Evolutionary conservation across 2,329 filamentous ascomycete genomes (phyloP).

Genomic region (Paramyrothecium sp.): DNA sequence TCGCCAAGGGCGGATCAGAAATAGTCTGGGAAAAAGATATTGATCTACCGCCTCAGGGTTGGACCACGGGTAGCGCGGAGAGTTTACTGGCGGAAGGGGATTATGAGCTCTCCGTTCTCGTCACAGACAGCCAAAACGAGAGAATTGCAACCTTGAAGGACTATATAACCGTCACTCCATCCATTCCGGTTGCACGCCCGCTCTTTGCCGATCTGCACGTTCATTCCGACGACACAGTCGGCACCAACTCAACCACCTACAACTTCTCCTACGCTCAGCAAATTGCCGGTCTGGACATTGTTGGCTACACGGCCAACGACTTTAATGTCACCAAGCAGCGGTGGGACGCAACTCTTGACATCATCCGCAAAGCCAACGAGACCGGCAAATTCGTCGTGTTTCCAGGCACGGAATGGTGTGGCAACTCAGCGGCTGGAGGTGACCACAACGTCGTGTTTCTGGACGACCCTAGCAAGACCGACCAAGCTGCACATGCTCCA

Average conservation of each 20-base stretch:
- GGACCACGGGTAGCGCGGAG: not conserved
- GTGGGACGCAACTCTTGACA: constrained; percentile 26
- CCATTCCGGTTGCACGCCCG: constrained; percentile 16
- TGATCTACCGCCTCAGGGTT: not conserved
- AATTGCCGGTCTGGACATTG: constrained; percentile 32
- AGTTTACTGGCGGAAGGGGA: not conserved
- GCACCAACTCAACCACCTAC: constrained; percentile 30
- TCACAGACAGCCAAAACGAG: not conserved
- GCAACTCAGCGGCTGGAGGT: constrained; percentile 30
- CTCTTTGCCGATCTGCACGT: constrained; percentile 33
- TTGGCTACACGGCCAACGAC: constrained; percentile 36
- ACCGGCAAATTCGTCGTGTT: constrained; percentile 25
- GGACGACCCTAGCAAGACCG: constrained; percentile 18
- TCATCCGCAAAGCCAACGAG: constrained; percentile 19
- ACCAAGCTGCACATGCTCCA: not conserved
- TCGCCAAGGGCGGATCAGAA: not conserved
- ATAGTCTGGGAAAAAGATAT: not conserved
- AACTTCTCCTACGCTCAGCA: constrained; percentile 33
- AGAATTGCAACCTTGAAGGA: not conserved
- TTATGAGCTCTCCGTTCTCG: not conserved
- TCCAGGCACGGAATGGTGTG: constrained; percentile 32
- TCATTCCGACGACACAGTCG: constrained; percentile 35
- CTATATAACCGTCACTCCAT: constrained; percentile 13
- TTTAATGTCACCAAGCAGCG: constrained; percentile 31
- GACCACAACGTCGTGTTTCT: constrained; percentile 34